A percentile compares a stretch with the other conserved stretches of the same genome.
phyloP scores from a whole-genome alignment of 371 early-diverging fungal species.

The Apophysomyces elegans region DNA sequence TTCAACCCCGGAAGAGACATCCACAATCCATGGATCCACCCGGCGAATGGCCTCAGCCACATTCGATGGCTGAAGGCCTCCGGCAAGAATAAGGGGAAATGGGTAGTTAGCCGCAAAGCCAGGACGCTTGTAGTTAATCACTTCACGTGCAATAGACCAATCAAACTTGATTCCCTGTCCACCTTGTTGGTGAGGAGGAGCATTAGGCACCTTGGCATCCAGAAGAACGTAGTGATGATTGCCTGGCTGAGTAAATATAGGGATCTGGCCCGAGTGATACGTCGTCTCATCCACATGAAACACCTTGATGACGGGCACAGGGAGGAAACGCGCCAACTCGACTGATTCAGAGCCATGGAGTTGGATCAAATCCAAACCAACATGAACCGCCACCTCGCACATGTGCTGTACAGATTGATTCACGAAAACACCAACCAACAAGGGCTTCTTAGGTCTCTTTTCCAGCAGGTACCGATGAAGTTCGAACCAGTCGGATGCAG shows the following conservation, averaged over 20 bases:
- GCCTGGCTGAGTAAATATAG: constrained; percentile 55
- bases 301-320: constrained; percentile 88
- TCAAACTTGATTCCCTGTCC: constrained; percentile 78
- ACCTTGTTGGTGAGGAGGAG: constrained; percentile 63
- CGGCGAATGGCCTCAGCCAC: constrained; percentile 71
- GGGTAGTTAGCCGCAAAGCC: constrained; percentile 28
- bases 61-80: constrained; percentile 89
- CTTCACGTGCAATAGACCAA: constrained; percentile 74
- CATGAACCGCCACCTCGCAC: constrained; percentile 60
- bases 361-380: constrained; percentile 89
- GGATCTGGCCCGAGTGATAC: constrained; percentile 39
- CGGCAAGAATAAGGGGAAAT: constrained; percentile 84
- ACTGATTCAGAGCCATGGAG: constrained; percentile 87
- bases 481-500: constrained; percentile 61
- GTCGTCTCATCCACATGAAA: constrained; percentile 75
- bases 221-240: constrained; percentile 70
- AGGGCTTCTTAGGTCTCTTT: constrained; percentile 63
- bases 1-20: constrained; percentile 93
- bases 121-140: constrained; percentile 49
- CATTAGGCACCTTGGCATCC: constrained; percentile 67
- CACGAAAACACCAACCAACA: constrained; percentile 93
- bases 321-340: constrained; percentile 66
- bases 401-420: constrained; percentile 83
- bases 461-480: constrained; percentile 54
- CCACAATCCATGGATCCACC: constrained; percentile 86